Evolutionary conservation across 768 basidiomycete species (phyloP).

Genomic region (Galerina marginata): DNA sequence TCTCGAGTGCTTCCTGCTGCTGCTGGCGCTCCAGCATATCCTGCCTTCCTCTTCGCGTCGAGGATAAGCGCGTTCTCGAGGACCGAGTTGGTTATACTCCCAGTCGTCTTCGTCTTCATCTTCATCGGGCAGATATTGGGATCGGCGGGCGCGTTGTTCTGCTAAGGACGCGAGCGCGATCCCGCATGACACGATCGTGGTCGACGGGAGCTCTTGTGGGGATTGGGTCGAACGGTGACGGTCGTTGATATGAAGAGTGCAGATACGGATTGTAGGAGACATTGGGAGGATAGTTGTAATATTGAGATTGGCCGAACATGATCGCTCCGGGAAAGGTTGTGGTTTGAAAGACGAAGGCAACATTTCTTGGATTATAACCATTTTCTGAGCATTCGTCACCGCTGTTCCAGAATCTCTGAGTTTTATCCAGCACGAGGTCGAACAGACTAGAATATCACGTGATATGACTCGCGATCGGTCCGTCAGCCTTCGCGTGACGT

Average conservation of each 20-base stretch:
- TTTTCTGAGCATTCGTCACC: no score
- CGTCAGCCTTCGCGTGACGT: no score
- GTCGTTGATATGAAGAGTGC: constrained; percentile 28
- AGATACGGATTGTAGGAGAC: constrained; percentile 33
- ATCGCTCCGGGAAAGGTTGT: background rate
- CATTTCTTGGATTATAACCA: no score
- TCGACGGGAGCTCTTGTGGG: constrained; percentile 19
- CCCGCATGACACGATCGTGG: constrained; percentile 16
- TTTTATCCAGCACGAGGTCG: no score
- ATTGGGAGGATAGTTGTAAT: constrained; percentile 22
- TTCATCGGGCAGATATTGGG: constrained; percentile 48
- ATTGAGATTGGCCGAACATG: constrained; percentile 34
- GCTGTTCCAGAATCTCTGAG: no score
- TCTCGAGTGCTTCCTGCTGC: constrained; percentile 4
- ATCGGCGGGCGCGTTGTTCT: constrained; percentile 39
- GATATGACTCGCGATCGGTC: no score
- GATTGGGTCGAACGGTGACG: constrained; percentile 10
- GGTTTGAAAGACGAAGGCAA: background rate
- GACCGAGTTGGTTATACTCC: constrained; percentile 29
- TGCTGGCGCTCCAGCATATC: constrained; percentile 32
- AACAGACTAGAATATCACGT: no score
- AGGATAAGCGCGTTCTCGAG: constrained; percentile 40
- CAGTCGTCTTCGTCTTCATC: constrained; percentile 38
- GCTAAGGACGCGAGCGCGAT: constrained; percentile 35
- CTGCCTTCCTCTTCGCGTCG: constrained; percentile 33